phyloP scores from a whole-genome alignment of 805 yeast species.

The Wickerhamiella parazyma region DNA sequence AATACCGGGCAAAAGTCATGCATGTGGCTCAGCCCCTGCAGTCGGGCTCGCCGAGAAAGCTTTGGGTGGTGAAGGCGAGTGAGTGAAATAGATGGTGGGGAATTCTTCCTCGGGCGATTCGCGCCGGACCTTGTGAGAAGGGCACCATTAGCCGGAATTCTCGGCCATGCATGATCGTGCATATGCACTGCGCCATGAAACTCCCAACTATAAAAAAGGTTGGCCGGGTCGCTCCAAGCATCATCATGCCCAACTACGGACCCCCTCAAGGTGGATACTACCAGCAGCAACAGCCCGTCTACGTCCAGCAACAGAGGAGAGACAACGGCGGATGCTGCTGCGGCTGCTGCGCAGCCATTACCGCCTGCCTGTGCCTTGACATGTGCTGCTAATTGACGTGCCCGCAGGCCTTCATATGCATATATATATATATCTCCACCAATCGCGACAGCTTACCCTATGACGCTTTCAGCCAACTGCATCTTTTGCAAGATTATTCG shows the following conservation, averaged over 20 bases:
- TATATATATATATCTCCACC: too few species aligned
- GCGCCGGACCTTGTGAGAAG: too few species aligned
- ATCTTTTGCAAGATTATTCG: slow-evolving; percentile 90
- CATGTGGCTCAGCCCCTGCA: too few species aligned
- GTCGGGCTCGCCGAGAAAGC: too few species aligned
- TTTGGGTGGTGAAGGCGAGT: too few species aligned
- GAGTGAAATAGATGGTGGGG: too few species aligned
- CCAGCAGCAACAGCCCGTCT: neutral
- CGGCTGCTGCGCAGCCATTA: neutral
- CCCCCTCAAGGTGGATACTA: neutral
- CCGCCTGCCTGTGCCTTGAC: neutral
- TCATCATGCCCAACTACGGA: neutral
- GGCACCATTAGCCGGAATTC: too few species aligned
- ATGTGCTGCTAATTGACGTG: neutral
- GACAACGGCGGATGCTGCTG: neutral
- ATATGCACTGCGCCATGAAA: slow-evolving; percentile 1
- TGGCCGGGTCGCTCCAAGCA: neutral
- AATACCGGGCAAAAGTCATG: too few species aligned
- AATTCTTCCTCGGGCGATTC: too few species aligned
- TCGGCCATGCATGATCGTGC: slow-evolving; percentile 1
- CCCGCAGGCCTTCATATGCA: neutral
- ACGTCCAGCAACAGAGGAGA: neutral
- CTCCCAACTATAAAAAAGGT: neutral
- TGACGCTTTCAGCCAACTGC: slow-evolving; percentile 32
- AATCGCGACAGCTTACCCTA: too few species aligned